Evolutionary conservation across 2,329 filamentous ascomycete genomes (phyloP).

Genomic region (Trichoderma harzianum): DNA sequence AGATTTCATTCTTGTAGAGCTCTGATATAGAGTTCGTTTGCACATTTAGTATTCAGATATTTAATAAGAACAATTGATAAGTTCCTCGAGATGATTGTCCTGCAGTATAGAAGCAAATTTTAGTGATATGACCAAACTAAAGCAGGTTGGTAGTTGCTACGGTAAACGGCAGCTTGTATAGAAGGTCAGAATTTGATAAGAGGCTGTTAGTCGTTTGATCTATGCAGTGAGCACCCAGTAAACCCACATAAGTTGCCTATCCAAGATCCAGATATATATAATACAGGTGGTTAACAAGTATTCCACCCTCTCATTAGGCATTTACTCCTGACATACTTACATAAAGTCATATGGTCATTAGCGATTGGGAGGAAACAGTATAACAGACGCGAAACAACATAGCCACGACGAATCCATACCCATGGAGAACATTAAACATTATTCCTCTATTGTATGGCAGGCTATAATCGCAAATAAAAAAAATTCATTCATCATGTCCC

Average conservation of each 20-base stretch:
- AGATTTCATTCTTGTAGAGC: not conserved
- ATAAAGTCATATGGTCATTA: not conserved
- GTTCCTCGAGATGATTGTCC: too few species aligned
- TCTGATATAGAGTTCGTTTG: not conserved
- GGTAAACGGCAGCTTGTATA: too few species aligned
- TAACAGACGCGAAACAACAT: not conserved
- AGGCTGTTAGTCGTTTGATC: too few species aligned
- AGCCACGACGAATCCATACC: not conserved
- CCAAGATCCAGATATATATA: too few species aligned
- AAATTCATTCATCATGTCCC: slow-evolving; percentile 1
- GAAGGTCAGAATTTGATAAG: too few species aligned
- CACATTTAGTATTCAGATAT: not conserved
- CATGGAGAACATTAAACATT: not conserved
- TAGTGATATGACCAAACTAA: too few species aligned
- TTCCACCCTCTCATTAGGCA: not conserved
- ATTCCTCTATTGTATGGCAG: not conserved
- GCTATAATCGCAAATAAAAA: not conserved
- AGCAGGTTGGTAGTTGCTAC: too few species aligned
- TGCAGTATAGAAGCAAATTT: too few species aligned
- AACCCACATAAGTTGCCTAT: too few species aligned
- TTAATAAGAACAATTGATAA: too few species aligned
- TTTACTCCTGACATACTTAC: not conserved
- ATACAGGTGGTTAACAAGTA: too few species aligned
- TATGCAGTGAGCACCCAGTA: too few species aligned
- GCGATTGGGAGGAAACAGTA: not conserved